These are phyloP conservation scores for Xylaria venustula DNA, from an alignment of 495 filamentous ascomycete species.

Conservation along the genomic window DNA sequence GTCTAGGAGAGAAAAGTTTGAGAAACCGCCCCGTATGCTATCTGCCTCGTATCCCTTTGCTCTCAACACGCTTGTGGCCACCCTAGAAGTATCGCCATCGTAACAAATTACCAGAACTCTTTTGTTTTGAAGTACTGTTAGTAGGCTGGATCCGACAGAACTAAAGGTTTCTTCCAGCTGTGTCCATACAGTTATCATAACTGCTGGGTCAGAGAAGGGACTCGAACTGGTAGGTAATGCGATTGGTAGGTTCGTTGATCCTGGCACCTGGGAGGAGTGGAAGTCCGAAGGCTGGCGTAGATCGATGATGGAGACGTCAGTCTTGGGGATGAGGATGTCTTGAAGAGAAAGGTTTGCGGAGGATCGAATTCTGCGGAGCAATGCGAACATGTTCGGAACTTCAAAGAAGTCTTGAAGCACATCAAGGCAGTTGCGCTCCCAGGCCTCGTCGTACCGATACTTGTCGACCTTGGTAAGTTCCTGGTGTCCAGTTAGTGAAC, in stretches of 20 bases:
- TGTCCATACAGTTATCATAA: constrained; percentile 46
- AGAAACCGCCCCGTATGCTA: constrained; percentile 47
- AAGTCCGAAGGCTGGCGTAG: constrained; percentile 42
- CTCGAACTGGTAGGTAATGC: constrained; percentile 29
- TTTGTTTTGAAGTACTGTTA: constrained; percentile 26
- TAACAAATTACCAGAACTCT: constrained; percentile 52
- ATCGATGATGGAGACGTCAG: constrained; percentile 35
- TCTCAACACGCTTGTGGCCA: constrained; percentile 53
- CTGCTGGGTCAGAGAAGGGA: constrained; percentile 44
- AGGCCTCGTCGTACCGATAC: constrained; percentile 54
- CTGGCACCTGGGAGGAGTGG: constrained; percentile 43
- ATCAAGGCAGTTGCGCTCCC: constrained; percentile 43
- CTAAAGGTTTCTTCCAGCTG: constrained; percentile 38
- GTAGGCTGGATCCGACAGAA: constrained; percentile 18
- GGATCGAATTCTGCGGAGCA: constrained; percentile 7
- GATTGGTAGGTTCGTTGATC: constrained; percentile 46
- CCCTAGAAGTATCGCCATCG: constrained; percentile 51
- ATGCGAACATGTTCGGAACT: constrained; percentile 20
- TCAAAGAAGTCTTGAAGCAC: constrained; percentile 41
- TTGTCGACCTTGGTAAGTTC: constrained; percentile 49
- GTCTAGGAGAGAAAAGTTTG: constrained; percentile 7
- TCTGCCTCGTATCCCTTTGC: constrained; percentile 50
- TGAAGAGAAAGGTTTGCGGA: neutral
- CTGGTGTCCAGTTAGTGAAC: constrained; percentile 29
- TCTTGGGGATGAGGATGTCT: constrained; percentile 13